Conservation (phyloP, 2,329 filamentous ascomycete species). For the Sordariomycetes sp. region DNA sequence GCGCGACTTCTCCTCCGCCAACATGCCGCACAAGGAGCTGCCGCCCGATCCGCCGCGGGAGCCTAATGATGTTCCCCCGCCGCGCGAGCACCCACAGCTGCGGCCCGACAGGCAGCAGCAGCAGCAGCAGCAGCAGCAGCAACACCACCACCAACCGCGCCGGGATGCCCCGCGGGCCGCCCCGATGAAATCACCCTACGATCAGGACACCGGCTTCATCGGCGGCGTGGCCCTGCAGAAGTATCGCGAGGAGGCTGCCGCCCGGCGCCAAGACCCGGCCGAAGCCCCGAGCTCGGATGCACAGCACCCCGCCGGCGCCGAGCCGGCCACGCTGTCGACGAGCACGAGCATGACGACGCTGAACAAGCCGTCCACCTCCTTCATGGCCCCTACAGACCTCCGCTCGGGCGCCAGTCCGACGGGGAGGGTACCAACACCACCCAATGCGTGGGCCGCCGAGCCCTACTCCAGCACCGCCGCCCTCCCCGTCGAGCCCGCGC, state of each 20-base stretch:
- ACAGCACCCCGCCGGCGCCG: slow-evolving; percentile 2
- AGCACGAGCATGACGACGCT: not conserved
- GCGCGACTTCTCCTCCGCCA: slow-evolving; percentile 7
- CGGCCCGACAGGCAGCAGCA: not conserved
- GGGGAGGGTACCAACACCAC: slow-evolving; percentile 10
- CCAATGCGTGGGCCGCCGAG: slow-evolving; percentile 28
- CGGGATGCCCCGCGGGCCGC: slow-evolving; percentile 16
- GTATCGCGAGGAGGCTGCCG: slow-evolving; percentile 22
- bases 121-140: not conserved
- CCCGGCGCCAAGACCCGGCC: not conserved
- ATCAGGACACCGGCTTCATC: slow-evolving; percentile 34
- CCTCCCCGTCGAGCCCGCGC: slow-evolving; percentile 25
- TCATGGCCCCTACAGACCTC: slow-evolving; percentile 38
- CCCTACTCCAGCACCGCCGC: slow-evolving; percentile 19
- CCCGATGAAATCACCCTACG: slow-evolving; percentile 21
- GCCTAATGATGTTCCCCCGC: slow-evolving; percentile 2
- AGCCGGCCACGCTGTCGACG: slow-evolving; percentile 5
- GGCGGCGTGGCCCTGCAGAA: slow-evolving; percentile 44
- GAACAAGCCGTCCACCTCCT: slow-evolving; percentile 22
- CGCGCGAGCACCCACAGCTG: slow-evolving; percentile 4
- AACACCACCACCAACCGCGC: slow-evolving; percentile 9
- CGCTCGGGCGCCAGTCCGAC: slow-evolving; percentile 17
- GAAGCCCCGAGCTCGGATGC: not conserved
- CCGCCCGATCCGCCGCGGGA: not conserved
- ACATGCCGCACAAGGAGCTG: slow-evolving; percentile 6